Percentiles rank a stretch among this genome's conserved stretches.
Evolutionary conservation across 805 yeast species (phyloP).

Genomic region (Isabelozyma heimii): DNA sequence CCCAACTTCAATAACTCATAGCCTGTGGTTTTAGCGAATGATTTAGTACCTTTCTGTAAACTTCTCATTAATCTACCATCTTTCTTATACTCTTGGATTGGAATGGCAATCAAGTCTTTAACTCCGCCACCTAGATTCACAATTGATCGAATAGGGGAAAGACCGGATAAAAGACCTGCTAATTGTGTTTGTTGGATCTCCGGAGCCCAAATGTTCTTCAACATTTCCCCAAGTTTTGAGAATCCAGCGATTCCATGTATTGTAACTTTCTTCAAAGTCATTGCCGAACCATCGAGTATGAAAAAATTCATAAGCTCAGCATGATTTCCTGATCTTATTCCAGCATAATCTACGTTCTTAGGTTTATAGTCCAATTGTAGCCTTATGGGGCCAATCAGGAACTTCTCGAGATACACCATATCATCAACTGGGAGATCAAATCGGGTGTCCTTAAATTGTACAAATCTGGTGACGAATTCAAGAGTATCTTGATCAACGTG

Average conservation of each 20-base stretch:
- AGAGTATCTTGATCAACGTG: conserved; percentile 93
- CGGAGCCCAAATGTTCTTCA: conserved; percentile 82
- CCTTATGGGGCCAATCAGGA: conserved; percentile 56
- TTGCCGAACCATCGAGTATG: conserved; percentile 79
- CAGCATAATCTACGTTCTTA: conserved; percentile 79
- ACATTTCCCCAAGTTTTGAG: conserved; percentile 49
- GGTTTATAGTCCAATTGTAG: conserved; percentile 89
- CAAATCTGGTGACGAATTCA: conserved; percentile 77
- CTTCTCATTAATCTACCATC: conserved; percentile 71
- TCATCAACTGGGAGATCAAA: conserved; percentile 68
- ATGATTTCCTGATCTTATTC: conserved; percentile 80
- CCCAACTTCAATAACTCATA: conserved; percentile 80
- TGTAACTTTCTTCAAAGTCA: conserved; percentile 58
- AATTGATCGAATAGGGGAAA: conserved; percentile 76
- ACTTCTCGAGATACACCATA: conserved; percentile 62
- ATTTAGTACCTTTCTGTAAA: conserved; percentile 68
- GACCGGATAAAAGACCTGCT: conserved; percentile 76
- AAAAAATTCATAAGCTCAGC: conserved; percentile 88
- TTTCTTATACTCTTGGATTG: conserved; percentile 68
- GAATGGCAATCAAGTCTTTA: conserved; percentile 68
- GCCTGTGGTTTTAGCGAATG: conserved; percentile 75
- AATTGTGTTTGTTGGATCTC: conserved; percentile 82
- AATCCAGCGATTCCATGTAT: conserved; percentile 80
- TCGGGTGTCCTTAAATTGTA: conserved; percentile 72
- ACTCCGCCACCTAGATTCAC: conserved; percentile 78